Base-by-base conservation (phyloP, 495 filamentous ascomycete species). In the Penicillium argentinense region DNA sequence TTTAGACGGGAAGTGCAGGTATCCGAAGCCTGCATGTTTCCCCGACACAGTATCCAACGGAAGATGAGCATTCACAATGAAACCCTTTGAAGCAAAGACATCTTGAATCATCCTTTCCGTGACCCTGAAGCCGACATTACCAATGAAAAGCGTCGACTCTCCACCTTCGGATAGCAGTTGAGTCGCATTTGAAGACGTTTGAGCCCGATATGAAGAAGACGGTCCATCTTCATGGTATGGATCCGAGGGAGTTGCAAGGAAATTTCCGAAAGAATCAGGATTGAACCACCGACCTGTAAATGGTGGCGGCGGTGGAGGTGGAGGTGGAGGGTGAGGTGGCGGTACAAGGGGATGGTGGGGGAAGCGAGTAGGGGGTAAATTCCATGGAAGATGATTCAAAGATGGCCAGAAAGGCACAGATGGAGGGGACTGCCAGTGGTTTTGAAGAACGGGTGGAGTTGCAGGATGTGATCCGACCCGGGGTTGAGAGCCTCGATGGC, bases 1-100 rank as follows among this genome's bases (percentile, higher is more conserved):
- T 28, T 88, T 66, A 0, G 84, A 85, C 38, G 68, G 65, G 69
- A 93, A 96, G 47, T 80, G 78, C 37, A 97, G 80, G 59, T 97
- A 99, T 32, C 89, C 95, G 57, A 96, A 97, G 30, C 93, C 93
- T 75, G 95, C 96, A 60, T 83, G 86, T 51, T 81, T 80, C 13
- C 88, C 88, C 46, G 83, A 82, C 4, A 87, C 85, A 73, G 72
- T 73, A 56, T 97, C 91, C 30, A 86, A 88, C n/a, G 92, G 91
- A 37, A 99, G 80, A 53, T 88, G 79, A 28, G 96, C 81, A 51
- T 83, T 79, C 49, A 82, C 77, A 63, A 95, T 81, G 46, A 76
- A 75, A 18, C 81, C 82, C 60, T 86, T 83, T 33, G 83, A 78
- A 57, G 80, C 79, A 68, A 97, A 97, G 60, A 85, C 84, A 45